Evolutionary conservation across 495 filamentous ascomycete genomes (phyloP).

Genomic region (Elasticomyces elasticus): DNA sequence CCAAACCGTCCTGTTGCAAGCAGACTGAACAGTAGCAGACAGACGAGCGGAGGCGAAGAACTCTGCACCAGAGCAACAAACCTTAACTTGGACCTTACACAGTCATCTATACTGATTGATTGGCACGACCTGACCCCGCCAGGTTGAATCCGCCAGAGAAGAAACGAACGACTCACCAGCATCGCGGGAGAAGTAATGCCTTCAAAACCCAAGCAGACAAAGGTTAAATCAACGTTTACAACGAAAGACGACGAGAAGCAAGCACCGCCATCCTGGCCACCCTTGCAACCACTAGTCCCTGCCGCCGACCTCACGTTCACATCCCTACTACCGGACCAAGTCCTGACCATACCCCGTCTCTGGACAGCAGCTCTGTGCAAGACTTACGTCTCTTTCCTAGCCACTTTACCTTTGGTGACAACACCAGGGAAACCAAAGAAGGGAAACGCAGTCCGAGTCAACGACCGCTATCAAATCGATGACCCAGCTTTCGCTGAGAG

Average conservation of each 20-base stretch:
- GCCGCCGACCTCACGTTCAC: slow-evolving; percentile 51
- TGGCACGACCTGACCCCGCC: too few relatives aligned
- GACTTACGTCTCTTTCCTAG: slow-evolving; percentile 68
- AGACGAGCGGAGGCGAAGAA: too few relatives aligned
- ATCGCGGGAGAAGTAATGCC: slow-evolving; percentile 7
- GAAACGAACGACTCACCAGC: not conserved
- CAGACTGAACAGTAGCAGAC: too few relatives aligned
- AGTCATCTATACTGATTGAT: too few relatives aligned
- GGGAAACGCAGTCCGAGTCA: slow-evolving; percentile 76
- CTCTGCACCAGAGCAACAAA: too few relatives aligned
- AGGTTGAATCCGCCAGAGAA: too few relatives aligned
- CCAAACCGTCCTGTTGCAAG: too few relatives aligned
- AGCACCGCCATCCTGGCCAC: slow-evolving; percentile 59
- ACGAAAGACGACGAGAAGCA: not conserved
- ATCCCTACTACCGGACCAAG: slow-evolving; percentile 53
- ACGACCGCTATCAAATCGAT: slow-evolving; percentile 80
- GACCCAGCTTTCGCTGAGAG: slow-evolving; percentile 64
- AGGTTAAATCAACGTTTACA: not conserved
- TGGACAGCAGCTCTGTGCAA: slow-evolving; percentile 73
- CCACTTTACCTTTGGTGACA: slow-evolving; percentile 62
- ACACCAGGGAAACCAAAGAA: slow-evolving; percentile 78
- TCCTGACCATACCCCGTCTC: slow-evolving; percentile 67
- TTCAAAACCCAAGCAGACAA: slow-evolving; percentile 16
- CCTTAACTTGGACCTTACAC: too few relatives aligned
- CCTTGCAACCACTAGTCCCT: slow-evolving; percentile 63